These are phyloP conservation scores for Datura wrightii DNA, from an alignment of 257 asterid species.

Conservation along the genomic window DNA sequence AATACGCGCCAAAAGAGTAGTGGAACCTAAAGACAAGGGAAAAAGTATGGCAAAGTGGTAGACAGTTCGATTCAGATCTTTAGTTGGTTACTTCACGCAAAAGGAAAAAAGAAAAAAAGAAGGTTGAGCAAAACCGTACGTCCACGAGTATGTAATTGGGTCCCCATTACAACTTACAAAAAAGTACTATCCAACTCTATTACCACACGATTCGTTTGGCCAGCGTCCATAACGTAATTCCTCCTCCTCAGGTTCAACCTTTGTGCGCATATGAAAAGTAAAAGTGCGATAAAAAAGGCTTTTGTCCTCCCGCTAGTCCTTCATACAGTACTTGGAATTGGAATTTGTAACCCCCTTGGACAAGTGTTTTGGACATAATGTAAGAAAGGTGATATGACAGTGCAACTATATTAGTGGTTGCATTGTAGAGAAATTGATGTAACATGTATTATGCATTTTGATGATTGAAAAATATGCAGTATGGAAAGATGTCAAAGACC, in stretches of 20 bases:
- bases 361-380: background rate
- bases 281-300: background rate
- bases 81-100: slow-evolving; percentile 16
- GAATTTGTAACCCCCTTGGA: background rate
- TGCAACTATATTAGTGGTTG: no score
- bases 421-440: no score
- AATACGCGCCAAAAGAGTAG: background rate
- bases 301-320: background rate
- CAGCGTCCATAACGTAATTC: background rate
- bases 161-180: no score
- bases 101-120: background rate
- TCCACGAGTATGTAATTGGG: no score
- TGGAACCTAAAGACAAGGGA: background rate
- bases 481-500: no score
- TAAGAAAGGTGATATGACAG: background rate
- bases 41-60: background rate
- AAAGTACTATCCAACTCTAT: background rate
- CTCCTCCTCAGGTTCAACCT: background rate
- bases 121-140: background rate
- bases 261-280: background rate
- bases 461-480: no score
- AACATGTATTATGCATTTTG: no score
- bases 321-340: background rate
- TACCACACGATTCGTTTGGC: background rate
- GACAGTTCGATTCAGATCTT: background rate